phyloP scores from a whole-genome alignment of 441 rosid genomes.

The Croton laevigatus region DNA sequence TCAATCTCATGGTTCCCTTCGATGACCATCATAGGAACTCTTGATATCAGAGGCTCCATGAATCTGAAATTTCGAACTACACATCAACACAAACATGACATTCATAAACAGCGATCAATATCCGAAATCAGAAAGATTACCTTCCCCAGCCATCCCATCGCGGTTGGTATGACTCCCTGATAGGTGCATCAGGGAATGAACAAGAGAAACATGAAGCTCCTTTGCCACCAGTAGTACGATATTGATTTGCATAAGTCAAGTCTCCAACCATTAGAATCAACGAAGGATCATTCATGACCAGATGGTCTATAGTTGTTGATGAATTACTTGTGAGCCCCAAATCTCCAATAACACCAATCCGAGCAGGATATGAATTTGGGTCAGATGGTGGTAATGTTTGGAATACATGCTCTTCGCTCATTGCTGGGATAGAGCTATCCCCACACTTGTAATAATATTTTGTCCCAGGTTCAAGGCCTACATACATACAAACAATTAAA shows the following conservation, averaged over 20 bases:
- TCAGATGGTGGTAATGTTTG: slow-evolving; percentile 57
- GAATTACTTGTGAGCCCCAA: slow-evolving; percentile 75
- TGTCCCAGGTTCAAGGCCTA: slow-evolving; percentile 56
- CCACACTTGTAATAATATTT: slow-evolving; percentile 81
- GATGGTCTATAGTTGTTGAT: slow-evolving; percentile 49
- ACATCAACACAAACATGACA: not conserved
- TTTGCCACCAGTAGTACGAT: slow-evolving; percentile 65
- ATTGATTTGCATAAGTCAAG: slow-evolving; percentile 66
- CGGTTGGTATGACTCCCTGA: slow-evolving; percentile 64
- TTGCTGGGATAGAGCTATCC: slow-evolving; percentile 63
- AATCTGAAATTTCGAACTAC: slow-evolving; percentile 40
- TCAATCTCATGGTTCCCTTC: slow-evolving; percentile 76
- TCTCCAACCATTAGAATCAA: slow-evolving; percentile 70
- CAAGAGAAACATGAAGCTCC: slow-evolving; percentile 53
- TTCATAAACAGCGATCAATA: not conserved
- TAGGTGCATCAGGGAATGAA: slow-evolving; percentile 40
- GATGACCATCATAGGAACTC: slow-evolving; percentile 62
- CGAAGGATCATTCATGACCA: slow-evolving; percentile 62
- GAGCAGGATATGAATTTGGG: slow-evolving; percentile 46
- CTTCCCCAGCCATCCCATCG: slow-evolving; percentile 98
- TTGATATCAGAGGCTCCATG: slow-evolving; percentile 65
- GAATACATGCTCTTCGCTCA: slow-evolving; percentile 55
- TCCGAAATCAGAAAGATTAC: slow-evolving; percentile 52
- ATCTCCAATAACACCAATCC: slow-evolving; percentile 67
- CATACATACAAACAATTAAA: slow-evolving; percentile 23